Evolutionary conservation across 257 asterid genomes (phyloP), one percentile per base, ranked within the genome.

Genomic region (Penstemon barbatus): DNA sequence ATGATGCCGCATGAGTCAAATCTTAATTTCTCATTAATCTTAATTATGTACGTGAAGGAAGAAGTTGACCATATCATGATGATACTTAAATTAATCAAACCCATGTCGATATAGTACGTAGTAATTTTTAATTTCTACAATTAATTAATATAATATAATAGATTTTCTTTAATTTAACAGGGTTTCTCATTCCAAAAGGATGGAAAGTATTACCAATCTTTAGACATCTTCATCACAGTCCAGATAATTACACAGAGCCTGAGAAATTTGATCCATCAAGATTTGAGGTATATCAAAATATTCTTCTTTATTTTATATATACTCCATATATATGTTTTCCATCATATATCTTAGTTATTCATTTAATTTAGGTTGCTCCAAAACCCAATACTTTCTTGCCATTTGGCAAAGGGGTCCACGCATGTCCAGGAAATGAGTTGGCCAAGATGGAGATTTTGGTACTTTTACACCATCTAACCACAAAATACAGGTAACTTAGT

Each of bases 191-290:
- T 68, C 98, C 96, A 37, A 90, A 88, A 81, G 98, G 98, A 70
- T 93, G 98, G 98, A 93, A 93, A 79, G 98, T 93, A 4, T 70
- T 93, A 52, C 98, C 98, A 63, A 93, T 93, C 7, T 93, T 93
- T 67, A 86, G 98, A 57, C 81, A 88, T 72, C 90, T 93, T 61
- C 98, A 93, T 55, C 98, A 90, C 71, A 88, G 85, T 74, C 95
- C 97, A 70, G 96, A 93, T 2, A 84, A 85, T 57, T 93, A 86
- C 75, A 74, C 88, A 6, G 95, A 93, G 73, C 98, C 98, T 62
- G 96, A 93, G 76, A 93, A 90, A 72, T 93, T 92, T 80, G 94
- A 93, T 78, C 98, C 98, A 57, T 90, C 96, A 72, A 90, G 98
- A 85, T 93, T 93, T 82, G 96, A 90, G 98, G 98, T 90, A 81